These are phyloP conservation scores for Tetraselmis chui DNA, from an alignment of 139 green algal species.

Conservation along the genomic window DNA sequence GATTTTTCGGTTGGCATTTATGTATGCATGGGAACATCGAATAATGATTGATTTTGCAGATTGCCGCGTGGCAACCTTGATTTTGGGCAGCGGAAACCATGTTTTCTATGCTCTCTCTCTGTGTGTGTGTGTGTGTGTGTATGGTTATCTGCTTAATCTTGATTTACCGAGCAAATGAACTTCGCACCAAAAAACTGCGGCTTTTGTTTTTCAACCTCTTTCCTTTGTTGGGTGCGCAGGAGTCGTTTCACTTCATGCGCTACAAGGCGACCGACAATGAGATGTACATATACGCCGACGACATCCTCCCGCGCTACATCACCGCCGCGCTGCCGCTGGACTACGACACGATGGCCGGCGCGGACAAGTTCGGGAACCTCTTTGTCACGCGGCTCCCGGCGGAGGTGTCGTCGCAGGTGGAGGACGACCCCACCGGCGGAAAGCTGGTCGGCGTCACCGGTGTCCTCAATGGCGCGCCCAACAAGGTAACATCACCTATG, in stretches of 20 bases:
- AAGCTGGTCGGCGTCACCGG: slow-evolving; percentile 64
- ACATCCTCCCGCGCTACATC: slow-evolving; percentile 74
- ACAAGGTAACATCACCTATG: too few species aligned
- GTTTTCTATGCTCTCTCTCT: too few species aligned
- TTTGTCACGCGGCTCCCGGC: slow-evolving; percentile 73
- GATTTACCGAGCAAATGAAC: too few species aligned
- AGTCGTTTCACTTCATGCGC: slow-evolving; percentile 70
- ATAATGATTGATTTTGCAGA: too few species aligned
- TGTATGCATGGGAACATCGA: too few species aligned
- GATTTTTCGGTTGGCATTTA: too few species aligned
- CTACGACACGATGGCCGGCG: slow-evolving; percentile 90
- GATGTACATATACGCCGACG: slow-evolving; percentile 94
- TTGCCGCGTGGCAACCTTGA: too few species aligned
- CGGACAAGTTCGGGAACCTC: slow-evolving; percentile 96
- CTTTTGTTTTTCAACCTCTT: not conserved
- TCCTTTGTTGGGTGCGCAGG: slow-evolving; percentile 13
- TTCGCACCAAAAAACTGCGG: too few species aligned
- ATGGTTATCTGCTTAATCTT: too few species aligned
- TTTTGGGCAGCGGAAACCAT: too few species aligned
- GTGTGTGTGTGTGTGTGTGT: too few species aligned
- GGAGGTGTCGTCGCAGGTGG: slow-evolving; percentile 82
- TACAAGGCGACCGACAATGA: slow-evolving; percentile 85
- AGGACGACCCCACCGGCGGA: slow-evolving; percentile 94
- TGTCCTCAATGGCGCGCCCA: slow-evolving; percentile 75
- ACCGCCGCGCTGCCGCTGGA: slow-evolving; percentile 75